Base-by-base conservation (phyloP, 1,284 basidiomycete species). In the Vanrija sp. region DNA sequence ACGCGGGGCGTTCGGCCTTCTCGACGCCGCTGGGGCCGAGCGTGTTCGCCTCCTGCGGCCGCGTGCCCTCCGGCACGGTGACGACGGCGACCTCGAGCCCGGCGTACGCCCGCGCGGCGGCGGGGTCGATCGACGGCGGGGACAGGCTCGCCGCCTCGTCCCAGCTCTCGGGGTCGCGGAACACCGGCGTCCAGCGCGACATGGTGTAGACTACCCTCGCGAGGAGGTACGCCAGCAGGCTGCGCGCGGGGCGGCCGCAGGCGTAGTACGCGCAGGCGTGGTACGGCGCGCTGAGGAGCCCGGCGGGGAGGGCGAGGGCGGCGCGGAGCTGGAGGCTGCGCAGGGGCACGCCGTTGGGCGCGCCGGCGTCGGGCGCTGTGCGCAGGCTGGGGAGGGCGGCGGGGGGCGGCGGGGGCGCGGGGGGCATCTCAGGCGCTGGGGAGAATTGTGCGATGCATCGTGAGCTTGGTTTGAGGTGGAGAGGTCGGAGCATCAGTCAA, bases 1-100 rank as follows among this genome's bases (percentile, higher is more conserved):
- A 65, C 6, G 15, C 49, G 9, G 49, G 49, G 15, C 49, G 31
- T 36, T 36, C 27, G 4, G 37, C 48, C 4, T 18, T n/a, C 19
- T 15, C 6, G 3, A 49, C 48, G 7, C 16, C 31, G 6, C 12
- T 7, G 19, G 50, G 42, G 3, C 46, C 49, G 18, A 48, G 50
- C n/a, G 31, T 12, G 31, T 14, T 14, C 31, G 31, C 31, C 10
- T 39, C 48, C 6, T 1, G 19, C 2, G 49, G 9, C 9, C 12
- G 41, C 4, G 36, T 45, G 12, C 31, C 3, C 31, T 49, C 35
- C 7, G 45, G 41, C 1, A 55, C 35, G 41, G 3, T n/a, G 19
- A 49, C 35, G 5, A 47, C 36, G 1, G 37, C 39, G 22, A 24
- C 23, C 0, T 6, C n/a, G n/a, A 46, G 43, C 35, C 7, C 18